phyloP scores from a whole-genome alignment of 1,284 basidiomycete genomes.

The Mycosarcoma mackinlayi region DNA sequence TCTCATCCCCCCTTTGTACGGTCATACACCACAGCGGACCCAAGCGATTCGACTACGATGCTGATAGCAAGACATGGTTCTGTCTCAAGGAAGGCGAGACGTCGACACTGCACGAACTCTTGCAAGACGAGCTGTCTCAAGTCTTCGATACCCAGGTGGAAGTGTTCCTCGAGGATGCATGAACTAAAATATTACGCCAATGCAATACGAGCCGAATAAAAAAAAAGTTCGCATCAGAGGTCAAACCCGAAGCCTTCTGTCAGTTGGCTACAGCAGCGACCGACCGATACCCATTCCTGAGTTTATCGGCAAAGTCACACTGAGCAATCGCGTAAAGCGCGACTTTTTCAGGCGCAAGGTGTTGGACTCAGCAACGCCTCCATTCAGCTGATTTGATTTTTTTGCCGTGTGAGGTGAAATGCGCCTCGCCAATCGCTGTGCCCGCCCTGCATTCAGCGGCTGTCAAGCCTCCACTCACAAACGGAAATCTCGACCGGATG shows the following conservation, averaged over 20 bases:
- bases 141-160: constrained; percentile 53
- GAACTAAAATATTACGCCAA: background rate
- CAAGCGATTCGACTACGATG: constrained; percentile 66
- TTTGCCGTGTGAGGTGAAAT: background rate
- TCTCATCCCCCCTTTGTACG: background rate
- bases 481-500: background rate
- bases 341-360: constrained; percentile 1
- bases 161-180: constrained; percentile 32
- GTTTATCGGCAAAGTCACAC: no score
- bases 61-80: constrained; percentile 54
- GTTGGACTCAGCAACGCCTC: constrained; percentile 4
- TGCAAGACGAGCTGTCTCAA: constrained; percentile 53
- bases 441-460: background rate
- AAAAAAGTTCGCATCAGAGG: no score
- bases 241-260: no score
- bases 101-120: constrained; percentile 49
- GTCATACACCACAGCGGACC: constrained; percentile 52
- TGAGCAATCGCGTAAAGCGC: constrained; percentile 15
- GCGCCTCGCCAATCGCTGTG: background rate
- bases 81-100: constrained; percentile 58
- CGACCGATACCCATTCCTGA: no score
- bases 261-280: no score
- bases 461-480: constrained; percentile 18
- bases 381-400: no score
- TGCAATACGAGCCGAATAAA: no score